Evolutionary conservation across 1,139 yeast genomes (phyloP).

Genomic region (Saccharomyces pastorianus): DNA sequence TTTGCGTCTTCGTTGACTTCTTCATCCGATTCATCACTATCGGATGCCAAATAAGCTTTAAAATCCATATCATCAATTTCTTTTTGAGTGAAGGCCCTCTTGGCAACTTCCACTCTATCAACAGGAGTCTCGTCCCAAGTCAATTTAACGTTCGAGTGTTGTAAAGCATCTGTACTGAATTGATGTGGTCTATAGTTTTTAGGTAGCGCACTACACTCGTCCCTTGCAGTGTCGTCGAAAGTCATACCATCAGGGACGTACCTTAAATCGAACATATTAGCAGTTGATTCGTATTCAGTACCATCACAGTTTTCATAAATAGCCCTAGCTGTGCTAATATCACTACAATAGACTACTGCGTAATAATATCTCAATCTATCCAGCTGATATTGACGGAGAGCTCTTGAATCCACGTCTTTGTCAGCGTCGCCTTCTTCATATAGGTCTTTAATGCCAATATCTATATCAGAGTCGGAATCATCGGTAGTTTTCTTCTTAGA

Average conservation of each 20-base stretch:
- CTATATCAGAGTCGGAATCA: constrained; percentile 43
- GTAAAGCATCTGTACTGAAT: constrained; percentile 88
- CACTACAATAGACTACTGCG: constrained; percentile 85
- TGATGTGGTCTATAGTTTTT: constrained; percentile 69
- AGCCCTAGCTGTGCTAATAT: constrained; percentile 57
- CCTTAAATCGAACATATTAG: constrained; percentile 85
- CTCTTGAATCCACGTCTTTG: constrained; percentile 62
- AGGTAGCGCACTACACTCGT: constrained; percentile 65
- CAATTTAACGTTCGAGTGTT: constrained; percentile 84
- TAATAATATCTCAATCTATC: constrained; percentile 84
- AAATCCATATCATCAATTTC: constrained; percentile 96
- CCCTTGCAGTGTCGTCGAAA: constrained; percentile 71
- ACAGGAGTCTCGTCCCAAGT: constrained; percentile 98
- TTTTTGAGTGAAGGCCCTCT: constrained; percentile 76
- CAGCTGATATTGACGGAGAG: constrained; percentile 69
- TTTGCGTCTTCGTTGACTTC: constrained; percentile 40
- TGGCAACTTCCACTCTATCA: constrained; percentile 72
- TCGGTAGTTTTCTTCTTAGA: constrained; percentile 33
- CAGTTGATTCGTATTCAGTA: constrained; percentile 91
- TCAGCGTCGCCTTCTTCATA: constrained; percentile 67
- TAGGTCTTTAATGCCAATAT: constrained; percentile 52
- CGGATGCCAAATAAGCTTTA: constrained; percentile 90
- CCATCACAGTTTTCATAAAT: constrained; percentile 89
- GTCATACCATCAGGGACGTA: constrained; percentile 89
- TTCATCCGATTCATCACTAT: constrained; percentile 47